phyloP scores from a whole-genome alignment of 2,329 filamentous ascomycete genomes.

The Elsinoe fawcettii region DNA sequence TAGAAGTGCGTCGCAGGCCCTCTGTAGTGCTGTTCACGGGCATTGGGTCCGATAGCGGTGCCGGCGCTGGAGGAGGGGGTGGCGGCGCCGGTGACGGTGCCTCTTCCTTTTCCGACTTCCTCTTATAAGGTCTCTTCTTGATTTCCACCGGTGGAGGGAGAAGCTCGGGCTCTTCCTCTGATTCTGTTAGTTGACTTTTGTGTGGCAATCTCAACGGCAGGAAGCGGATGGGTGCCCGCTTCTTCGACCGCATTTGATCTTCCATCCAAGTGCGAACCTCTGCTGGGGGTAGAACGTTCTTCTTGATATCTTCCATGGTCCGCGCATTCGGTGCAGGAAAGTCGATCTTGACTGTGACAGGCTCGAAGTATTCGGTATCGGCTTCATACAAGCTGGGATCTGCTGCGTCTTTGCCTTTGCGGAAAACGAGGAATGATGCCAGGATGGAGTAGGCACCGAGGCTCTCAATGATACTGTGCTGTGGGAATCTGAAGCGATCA shows the following conservation, averaged over 20 bases:
- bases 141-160: neutral
- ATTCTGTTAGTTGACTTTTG: constrained; percentile 28
- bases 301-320: constrained; percentile 47
- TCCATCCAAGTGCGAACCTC: constrained; percentile 51
- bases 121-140: constrained; percentile 12
- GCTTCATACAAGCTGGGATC: constrained; percentile 29
- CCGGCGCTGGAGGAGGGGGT: neutral
- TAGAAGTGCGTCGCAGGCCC: neutral
- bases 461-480: constrained; percentile 67
- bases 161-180: constrained; percentile 25
- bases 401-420: constrained; percentile 56
- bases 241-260: constrained; percentile 49
- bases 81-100: neutral
- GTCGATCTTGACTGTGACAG: constrained; percentile 54
- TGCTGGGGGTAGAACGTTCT: constrained; percentile 47
- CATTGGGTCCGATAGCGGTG: neutral
- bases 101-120: constrained; percentile 11
- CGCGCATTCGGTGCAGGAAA: constrained; percentile 46
- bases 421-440: constrained; percentile 69
- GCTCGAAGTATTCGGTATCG: constrained; percentile 65
- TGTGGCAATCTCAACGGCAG: constrained; percentile 49
- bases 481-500: constrained; percentile 72
- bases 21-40: neutral
- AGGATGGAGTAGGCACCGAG: constrained; percentile 48
- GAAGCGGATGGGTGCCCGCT: constrained; percentile 47